phyloP scores from a whole-genome alignment of 768 basidiomycete species.

The Psilocybe subaeruginosa region DNA sequence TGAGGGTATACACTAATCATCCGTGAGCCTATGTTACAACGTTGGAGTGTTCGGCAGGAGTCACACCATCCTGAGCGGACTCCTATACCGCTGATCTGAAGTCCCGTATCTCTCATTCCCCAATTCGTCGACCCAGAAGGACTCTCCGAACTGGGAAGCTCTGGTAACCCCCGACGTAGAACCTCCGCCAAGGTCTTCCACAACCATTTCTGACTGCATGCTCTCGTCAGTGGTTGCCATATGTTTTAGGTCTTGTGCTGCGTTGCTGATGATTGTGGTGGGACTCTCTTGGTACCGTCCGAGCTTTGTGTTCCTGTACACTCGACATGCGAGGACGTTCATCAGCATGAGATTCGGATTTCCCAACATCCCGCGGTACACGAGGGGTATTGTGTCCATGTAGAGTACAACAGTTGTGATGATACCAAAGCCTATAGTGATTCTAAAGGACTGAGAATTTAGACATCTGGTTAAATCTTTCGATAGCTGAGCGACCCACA shows the following conservation, averaged over 20 bases:
- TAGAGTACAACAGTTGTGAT: slow-evolving; percentile 5
- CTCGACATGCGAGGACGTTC: slow-evolving; percentile 23
- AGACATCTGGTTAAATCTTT: neutral
- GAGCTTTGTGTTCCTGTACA: slow-evolving; percentile 18
- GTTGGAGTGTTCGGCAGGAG: too few species aligned
- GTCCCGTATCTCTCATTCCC: too few species aligned
- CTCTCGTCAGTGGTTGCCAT: neutral
- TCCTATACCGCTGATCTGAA: too few species aligned
- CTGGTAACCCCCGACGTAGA: neutral
- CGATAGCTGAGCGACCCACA: slow-evolving; percentile 5
- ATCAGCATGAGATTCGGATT: slow-evolving; percentile 12
- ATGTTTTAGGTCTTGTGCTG: neutral
- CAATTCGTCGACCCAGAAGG: too few species aligned
- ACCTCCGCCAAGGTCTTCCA: neutral
- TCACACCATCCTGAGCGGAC: too few species aligned
- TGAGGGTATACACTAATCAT: too few species aligned
- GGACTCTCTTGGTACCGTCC: slow-evolving; percentile 1
- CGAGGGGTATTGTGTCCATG: slow-evolving; percentile 8
- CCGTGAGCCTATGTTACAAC: too few species aligned
- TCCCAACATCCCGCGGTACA: slow-evolving; percentile 6
- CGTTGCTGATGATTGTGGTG: neutral
- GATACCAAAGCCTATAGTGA: slow-evolving; percentile 5
- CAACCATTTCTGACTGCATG: neutral
- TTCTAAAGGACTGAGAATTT: neutral
- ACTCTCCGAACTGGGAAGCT: neutral